phyloP scores from a whole-genome alignment of 2,329 filamentous ascomycete species.

The Chrysoporthe puriensis region DNA sequence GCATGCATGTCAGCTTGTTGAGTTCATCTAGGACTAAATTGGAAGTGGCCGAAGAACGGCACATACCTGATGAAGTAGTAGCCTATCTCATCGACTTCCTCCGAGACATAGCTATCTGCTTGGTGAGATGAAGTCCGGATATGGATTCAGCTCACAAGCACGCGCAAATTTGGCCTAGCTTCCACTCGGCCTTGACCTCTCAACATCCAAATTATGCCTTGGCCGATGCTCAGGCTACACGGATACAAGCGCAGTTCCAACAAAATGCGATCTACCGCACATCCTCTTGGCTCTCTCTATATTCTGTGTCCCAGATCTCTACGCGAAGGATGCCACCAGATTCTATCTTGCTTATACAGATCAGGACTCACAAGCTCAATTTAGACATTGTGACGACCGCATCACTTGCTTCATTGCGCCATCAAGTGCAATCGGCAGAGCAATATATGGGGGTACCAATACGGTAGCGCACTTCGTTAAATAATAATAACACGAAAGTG shows the following conservation, averaged over 20 bases:
- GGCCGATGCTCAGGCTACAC: background rate
- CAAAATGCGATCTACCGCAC: no score
- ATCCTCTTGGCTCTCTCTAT: no score
- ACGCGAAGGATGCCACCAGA: no score
- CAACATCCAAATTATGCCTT: background rate
- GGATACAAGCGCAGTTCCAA: no score
- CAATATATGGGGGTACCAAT: background rate
- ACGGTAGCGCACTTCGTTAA: background rate
- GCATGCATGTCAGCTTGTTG: background rate
- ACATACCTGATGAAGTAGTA: background rate
- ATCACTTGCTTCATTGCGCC: background rate
- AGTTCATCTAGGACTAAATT: background rate
- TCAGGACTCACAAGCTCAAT: background rate
- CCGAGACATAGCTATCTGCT: background rate
- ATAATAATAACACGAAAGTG: background rate
- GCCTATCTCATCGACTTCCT: background rate
- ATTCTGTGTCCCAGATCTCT: no score
- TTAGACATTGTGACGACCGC: background rate
- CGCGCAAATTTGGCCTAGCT: background rate
- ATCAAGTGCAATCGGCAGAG: background rate
- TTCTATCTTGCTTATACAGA: no score
- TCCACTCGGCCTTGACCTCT: background rate
- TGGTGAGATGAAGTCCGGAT: background rate
- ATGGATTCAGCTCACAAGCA: background rate
- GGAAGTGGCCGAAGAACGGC: constrained; percentile 1